phyloP scores from a whole-genome alignment of 768 basidiomycete genomes.

The Kwoniella sp. region DNA sequence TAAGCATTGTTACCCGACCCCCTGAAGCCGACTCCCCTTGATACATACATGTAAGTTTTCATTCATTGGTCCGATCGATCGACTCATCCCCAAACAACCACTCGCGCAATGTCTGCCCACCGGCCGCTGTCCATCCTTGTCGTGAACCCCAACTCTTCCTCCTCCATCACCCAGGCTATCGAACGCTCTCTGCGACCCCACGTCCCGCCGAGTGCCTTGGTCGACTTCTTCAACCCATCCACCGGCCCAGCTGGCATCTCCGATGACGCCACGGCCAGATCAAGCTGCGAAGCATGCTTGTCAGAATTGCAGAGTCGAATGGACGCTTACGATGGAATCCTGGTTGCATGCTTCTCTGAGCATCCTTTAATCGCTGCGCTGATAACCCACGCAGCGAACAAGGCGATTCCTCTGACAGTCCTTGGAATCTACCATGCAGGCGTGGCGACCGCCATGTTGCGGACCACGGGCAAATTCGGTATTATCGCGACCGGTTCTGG shows the following conservation, averaged over 20 bases:
- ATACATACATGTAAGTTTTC: no score
- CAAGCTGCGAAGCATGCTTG: constrained; percentile 30
- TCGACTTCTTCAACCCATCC: constrained; percentile 31
- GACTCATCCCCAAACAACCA: no score
- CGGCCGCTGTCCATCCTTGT: constrained; percentile 18
- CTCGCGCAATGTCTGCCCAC: neutral
- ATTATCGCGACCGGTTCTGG: constrained; percentile 38
- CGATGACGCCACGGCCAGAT: constrained; percentile 24
- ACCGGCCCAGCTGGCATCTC: constrained; percentile 37
- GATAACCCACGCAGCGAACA: neutral
- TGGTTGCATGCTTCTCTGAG: constrained; percentile 37
- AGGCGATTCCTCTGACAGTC: constrained; percentile 5
- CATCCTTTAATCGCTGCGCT: constrained; percentile 34
- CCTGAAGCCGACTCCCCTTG: no score
- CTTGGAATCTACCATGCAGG: constrained; percentile 39
- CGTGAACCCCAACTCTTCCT: constrained; percentile 41
- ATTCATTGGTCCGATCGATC: no score
- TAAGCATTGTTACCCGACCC: no score
- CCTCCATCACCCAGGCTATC: constrained; percentile 34
- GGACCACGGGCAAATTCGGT: constrained; percentile 22
- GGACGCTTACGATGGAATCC: constrained; percentile 19
- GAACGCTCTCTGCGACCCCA: constrained; percentile 14
- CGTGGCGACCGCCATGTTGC: constrained; percentile 30
- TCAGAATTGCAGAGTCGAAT: constrained; percentile 20
- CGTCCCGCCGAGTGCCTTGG: constrained; percentile 4